Percentiles rank a stretch among this genome's conserved stretches.
These are phyloP conservation scores for Letharia columbiana DNA, from an alignment of 495 filamentous ascomycete genomes.

Conservation along the genomic window DNA sequence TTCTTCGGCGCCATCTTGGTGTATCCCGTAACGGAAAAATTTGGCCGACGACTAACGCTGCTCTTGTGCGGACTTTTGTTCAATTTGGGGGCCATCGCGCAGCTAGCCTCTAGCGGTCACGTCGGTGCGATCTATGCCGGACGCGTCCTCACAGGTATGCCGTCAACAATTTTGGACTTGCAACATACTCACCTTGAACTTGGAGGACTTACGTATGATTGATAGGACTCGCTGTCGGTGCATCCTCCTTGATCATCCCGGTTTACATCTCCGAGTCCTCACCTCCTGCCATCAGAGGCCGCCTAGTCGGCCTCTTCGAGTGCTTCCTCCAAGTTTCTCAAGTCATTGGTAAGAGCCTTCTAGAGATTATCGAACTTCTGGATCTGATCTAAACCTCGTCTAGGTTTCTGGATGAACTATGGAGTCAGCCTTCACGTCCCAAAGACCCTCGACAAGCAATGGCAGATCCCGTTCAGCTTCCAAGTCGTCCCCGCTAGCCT, in stretches of 20 bases:
- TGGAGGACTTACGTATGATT: slow-evolving; percentile 43
- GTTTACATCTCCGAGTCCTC: not conserved
- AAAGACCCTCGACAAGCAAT: slow-evolving; percentile 38
- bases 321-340: slow-evolving; percentile 26
- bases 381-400: not conserved
- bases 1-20: slow-evolving; percentile 59
- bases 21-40: slow-evolving; percentile 47
- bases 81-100: slow-evolving; percentile 55
- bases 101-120: slow-evolving; percentile 53
- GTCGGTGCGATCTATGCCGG: slow-evolving; percentile 63
- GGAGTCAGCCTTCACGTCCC: slow-evolving; percentile 37
- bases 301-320: not conserved
- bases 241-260: slow-evolving; percentile 7
- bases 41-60: slow-evolving; percentile 52
- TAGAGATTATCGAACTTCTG: slow-evolving; percentile 26
- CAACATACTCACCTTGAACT: too few species aligned
- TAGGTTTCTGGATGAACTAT: slow-evolving; percentile 39
- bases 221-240: slow-evolving; percentile 50
- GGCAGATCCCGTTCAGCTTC: slow-evolving; percentile 49
- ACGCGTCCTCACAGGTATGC: slow-evolving; percentile 64
- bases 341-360: slow-evolving; percentile 27
- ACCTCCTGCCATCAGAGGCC: not conserved
- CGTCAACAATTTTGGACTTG: slow-evolving; percentile 42
- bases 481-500: slow-evolving; percentile 47
- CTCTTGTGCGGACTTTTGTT: slow-evolving; percentile 49